phyloP scores from a whole-genome alignment of 805 yeast genomes.

The Spathaspora boniae region DNA sequence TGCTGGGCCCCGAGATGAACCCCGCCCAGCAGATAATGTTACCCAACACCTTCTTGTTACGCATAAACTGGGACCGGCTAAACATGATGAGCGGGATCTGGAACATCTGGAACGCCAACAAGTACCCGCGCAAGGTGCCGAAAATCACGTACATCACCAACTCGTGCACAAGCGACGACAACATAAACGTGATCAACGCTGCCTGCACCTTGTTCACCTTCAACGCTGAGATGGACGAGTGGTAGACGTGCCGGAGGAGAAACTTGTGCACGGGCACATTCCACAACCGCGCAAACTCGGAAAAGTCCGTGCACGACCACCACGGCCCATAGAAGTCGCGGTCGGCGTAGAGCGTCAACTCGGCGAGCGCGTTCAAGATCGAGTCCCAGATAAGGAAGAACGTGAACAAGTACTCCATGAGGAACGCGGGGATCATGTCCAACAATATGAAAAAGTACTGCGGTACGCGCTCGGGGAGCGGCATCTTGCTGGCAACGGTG shows the following conservation, averaged over 20 bases:
- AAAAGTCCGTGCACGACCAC: slow-evolving; percentile 97
- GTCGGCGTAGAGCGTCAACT: slow-evolving; percentile 81
- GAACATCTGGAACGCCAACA: slow-evolving; percentile 76
- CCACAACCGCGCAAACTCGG: slow-evolving; percentile 91
- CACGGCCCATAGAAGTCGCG: slow-evolving; percentile 92
- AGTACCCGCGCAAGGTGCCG: slow-evolving; percentile 73
- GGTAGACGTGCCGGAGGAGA: slow-evolving; percentile 88
- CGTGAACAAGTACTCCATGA: slow-evolving; percentile 67
- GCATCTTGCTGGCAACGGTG: slow-evolving; percentile 45
- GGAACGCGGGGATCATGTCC: slow-evolving; percentile 78
- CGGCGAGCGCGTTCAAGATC: slow-evolving; percentile 86
- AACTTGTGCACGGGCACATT: slow-evolving; percentile 91
- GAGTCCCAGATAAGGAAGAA: slow-evolving; percentile 96
- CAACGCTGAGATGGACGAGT: slow-evolving; percentile 77
- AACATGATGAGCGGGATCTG: slow-evolving; percentile 78
- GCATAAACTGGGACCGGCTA: slow-evolving; percentile 57
- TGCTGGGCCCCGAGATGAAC: slow-evolving; percentile 82
- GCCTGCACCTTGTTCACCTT: slow-evolving; percentile 65
- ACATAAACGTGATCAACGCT: slow-evolving; percentile 69
- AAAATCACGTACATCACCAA: slow-evolving; percentile 88
- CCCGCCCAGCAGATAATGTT: slow-evolving; percentile 90
- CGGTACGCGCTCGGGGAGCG: slow-evolving; percentile 42
- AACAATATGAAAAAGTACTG: slow-evolving; percentile 58
- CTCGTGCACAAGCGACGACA: slow-evolving; percentile 86
- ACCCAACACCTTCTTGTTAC: slow-evolving; percentile 58